phyloP scores from a whole-genome alignment of 1,139 yeast genomes.

The Yamadazyma sp. region DNA sequence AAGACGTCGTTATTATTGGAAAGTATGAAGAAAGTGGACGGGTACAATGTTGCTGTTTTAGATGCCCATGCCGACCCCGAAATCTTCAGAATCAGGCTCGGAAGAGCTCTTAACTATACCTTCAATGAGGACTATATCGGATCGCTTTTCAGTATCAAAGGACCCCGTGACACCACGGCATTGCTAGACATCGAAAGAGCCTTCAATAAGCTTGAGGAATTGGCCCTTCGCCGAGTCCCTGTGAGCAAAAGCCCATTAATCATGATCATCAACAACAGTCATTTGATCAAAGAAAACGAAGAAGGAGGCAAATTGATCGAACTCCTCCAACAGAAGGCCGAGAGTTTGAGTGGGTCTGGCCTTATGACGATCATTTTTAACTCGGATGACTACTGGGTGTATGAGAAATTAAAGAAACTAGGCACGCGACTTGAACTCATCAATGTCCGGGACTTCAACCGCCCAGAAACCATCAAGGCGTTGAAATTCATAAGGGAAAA shows the following conservation, averaged over 20 bases:
- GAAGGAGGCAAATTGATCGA: slow-evolving; percentile 74
- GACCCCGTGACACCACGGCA: slow-evolving; percentile 86
- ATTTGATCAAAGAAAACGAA: slow-evolving; percentile 70
- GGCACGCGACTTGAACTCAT: slow-evolving; percentile 77
- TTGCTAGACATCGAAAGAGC: slow-evolving; percentile 81
- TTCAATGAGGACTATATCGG: slow-evolving; percentile 84
- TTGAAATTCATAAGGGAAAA: slow-evolving; percentile 52
- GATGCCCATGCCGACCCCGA: slow-evolving; percentile 91
- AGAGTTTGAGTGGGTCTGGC: slow-evolving; percentile 72
- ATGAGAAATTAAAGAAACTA: slow-evolving; percentile 68
- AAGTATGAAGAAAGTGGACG: slow-evolving; percentile 64
- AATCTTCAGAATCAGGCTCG: slow-evolving; percentile 72
- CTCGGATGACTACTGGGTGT: slow-evolving; percentile 86
- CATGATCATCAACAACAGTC: slow-evolving; percentile 71
- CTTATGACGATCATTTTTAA: slow-evolving; percentile 74
- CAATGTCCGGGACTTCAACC: slow-evolving; percentile 64
- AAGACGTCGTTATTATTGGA: slow-evolving; percentile 73
- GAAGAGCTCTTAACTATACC: slow-evolving; percentile 71
- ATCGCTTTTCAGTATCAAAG: slow-evolving; percentile 74
- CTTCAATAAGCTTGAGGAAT: slow-evolving; percentile 70
- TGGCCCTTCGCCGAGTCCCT: slow-evolving; percentile 55
- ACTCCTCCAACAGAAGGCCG: slow-evolving; percentile 80
- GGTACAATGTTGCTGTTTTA: slow-evolving; percentile 65
- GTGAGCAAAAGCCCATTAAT: slow-evolving; percentile 53
- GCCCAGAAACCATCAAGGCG: slow-evolving; percentile 58